Conservation (phyloP, 306 rosid genomes). For the Purshia tridentata region DNA sequence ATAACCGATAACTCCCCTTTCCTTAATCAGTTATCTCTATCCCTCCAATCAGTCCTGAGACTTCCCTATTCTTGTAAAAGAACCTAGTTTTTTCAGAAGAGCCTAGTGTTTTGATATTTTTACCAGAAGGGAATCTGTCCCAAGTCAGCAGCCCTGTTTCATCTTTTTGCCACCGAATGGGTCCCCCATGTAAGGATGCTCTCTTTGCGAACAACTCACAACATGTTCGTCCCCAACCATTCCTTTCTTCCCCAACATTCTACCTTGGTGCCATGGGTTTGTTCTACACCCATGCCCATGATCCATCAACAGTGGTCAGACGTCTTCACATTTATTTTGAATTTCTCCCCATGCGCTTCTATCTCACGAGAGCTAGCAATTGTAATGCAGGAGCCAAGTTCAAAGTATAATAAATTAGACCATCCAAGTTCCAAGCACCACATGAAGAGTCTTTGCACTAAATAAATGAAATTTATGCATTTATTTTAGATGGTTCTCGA, state of each 20-base stretch:
- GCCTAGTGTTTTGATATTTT: background rate
- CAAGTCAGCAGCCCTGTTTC: no score
- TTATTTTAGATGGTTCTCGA: no score
- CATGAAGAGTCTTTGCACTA: no score
- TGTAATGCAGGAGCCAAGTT: no score
- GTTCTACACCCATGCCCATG: background rate
- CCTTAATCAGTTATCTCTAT: background rate
- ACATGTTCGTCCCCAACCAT: background rate
- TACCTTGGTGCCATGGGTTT: background rate
- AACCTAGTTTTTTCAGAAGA: background rate
- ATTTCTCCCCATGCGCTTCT: background rate
- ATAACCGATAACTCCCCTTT: background rate
- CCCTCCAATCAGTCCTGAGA: background rate
- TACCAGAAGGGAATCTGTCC: no score
- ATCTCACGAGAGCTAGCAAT: background rate
- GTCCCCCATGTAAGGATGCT: background rate
- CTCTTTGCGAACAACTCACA: background rate
- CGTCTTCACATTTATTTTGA: background rate
- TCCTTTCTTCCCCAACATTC: background rate
- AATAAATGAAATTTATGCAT: no score
- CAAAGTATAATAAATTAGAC: no score
- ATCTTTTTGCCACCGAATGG: background rate
- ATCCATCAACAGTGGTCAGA: background rate
- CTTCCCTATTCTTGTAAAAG: background rate
- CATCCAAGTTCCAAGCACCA: no score